Evolutionary conservation across 2,329 filamentous ascomycete genomes (phyloP).

Genomic region (Hypoxylon sp.): DNA sequence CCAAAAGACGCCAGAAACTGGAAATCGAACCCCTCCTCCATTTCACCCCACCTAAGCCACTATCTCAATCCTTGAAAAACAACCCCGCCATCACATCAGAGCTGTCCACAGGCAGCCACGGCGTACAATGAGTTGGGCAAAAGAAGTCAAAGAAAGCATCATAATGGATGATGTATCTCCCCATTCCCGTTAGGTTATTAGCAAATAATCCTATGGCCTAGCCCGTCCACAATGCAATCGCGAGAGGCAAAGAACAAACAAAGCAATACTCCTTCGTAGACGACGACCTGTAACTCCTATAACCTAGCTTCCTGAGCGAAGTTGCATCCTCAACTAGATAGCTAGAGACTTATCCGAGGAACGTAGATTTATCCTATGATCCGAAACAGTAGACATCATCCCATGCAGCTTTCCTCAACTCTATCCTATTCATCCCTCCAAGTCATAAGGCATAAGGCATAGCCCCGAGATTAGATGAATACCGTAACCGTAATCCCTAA

Average conservation of each 20-base stretch:
- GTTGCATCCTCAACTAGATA: conserved; percentile 2
- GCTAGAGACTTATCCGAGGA: conserved; percentile 9
- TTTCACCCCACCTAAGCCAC: conserved; percentile 22
- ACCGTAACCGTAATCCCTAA: conserved; percentile 12
- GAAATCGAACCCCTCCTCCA: conserved; percentile 34
- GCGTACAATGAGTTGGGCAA: not conserved
- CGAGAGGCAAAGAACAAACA: conserved; percentile 15
- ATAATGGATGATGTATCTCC: not conserved
- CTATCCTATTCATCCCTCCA: conserved; percentile 12
- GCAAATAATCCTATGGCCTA: conserved; percentile 16
- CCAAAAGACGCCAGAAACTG: conserved; percentile 21
- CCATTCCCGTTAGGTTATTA: not conserved
- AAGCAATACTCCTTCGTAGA: conserved; percentile 14
- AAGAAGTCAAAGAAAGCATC: conserved; percentile 1
- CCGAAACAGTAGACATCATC: not conserved
- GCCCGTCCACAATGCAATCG: conserved; percentile 34
- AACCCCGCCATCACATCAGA: conserved; percentile 38
- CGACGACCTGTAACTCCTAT: conserved; percentile 32
- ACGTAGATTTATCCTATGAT: conserved; percentile 7
- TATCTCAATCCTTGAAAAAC: conserved; percentile 18
- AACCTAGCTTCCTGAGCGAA: conserved; percentile 21
- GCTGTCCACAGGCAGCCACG: too few relatives aligned
- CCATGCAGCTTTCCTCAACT: conserved; percentile 9
- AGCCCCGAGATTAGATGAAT: not conserved
- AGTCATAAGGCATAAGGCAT: not conserved